A percentile compares a stretch with the other conserved stretches of the same genome.
Evolutionary conservation across 768 basidiomycete genomes (phyloP).

Genomic region (Trametopsis cervina): DNA sequence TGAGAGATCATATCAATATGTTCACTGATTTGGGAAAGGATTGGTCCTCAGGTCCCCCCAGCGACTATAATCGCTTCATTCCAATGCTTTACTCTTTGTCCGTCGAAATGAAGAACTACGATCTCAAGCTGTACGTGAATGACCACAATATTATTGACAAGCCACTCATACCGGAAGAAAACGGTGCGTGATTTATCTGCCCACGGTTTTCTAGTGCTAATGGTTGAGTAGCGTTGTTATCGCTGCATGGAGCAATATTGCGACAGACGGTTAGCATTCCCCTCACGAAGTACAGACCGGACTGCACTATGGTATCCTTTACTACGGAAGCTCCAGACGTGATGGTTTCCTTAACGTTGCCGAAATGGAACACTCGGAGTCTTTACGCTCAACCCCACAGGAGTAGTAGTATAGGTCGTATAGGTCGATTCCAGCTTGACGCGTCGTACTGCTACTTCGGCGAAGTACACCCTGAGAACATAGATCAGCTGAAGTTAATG

Average conservation of each 20-base stretch:
- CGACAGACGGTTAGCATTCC: conserved; percentile 49
- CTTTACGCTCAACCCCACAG: conserved; percentile 57
- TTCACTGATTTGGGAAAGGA: conserved; percentile 90
- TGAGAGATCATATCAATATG: conserved; percentile 94
- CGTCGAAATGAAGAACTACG: conserved; percentile 68
- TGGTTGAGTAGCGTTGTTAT: conserved; percentile 58
- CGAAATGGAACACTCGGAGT: conserved; percentile 84
- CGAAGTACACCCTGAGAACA: conserved; percentile 55
- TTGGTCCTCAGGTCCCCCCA: conserved; percentile 80
- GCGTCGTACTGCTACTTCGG: conserved; percentile 74
- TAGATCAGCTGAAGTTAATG: conserved; percentile 71
- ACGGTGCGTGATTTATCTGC: conserved; percentile 44
- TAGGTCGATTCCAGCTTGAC: conserved; percentile 47
- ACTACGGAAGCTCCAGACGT: conserved; percentile 51
- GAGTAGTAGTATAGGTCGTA: conserved; percentile 50
- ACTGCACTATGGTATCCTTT: conserved; percentile 62
- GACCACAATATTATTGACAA: conserved; percentile 97
- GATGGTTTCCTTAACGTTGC: conserved; percentile 56
- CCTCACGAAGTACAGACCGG: conserved; percentile 66
- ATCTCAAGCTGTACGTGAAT: conserved; percentile 78
- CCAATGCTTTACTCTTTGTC: conserved; percentile 74
- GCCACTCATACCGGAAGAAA: conserved; percentile 73
- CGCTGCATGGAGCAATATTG: conserved; percentile 51
- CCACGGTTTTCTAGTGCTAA: conserved; percentile 3
- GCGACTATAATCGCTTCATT: conserved; percentile 75